These are phyloP conservation scores for Diaporthe sp. DNA, from an alignment of 2,329 filamentous ascomycete species.

Conservation along the genomic window DNA sequence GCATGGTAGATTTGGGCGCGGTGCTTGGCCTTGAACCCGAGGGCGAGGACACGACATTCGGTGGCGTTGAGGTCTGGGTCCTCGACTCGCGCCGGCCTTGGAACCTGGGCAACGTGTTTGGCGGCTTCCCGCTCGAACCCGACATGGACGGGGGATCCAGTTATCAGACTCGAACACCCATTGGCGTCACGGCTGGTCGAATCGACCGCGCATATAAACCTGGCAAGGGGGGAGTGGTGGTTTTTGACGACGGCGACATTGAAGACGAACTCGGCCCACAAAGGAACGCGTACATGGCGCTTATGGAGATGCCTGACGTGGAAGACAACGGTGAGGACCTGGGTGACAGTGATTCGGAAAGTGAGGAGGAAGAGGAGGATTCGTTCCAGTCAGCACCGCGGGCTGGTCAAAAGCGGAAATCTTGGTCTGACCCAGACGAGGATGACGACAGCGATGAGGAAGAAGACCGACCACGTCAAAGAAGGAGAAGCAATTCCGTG, in stretches of 20 bases:
- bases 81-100: slow-evolving; percentile 92
- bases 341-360: slow-evolving; percentile 69
- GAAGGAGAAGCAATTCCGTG: slow-evolving; percentile 91
- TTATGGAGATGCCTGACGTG: slow-evolving; percentile 91
- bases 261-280: slow-evolving; percentile 83
- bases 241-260: slow-evolving; percentile 97
- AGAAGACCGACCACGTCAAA: slow-evolving; percentile 81
- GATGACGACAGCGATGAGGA: slow-evolving; percentile 82
- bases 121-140: slow-evolving; percentile 73
- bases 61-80: slow-evolving; percentile 95
- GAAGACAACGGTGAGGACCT: slow-evolving; percentile 79
- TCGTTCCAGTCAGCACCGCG: slow-evolving; percentile 50
- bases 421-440: slow-evolving; percentile 79
- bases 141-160: slow-evolving; percentile 61
- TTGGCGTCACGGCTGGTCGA: slow-evolving; percentile 80
- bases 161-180: slow-evolving; percentile 66
- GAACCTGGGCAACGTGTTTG: slow-evolving; percentile 96
- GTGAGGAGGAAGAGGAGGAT: slow-evolving; percentile 69
- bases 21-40: slow-evolving; percentile 82
- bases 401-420: slow-evolving; percentile 82
- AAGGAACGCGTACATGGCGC: slow-evolving; percentile 85
- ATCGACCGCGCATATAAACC: slow-evolving; percentile 80
- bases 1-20: slow-evolving; percentile 87
- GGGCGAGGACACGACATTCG: slow-evolving; percentile 76
- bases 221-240: slow-evolving; percentile 88